phyloP scores from a whole-genome alignment of 768 basidiomycete genomes.

The Boletales sp. region DNA sequence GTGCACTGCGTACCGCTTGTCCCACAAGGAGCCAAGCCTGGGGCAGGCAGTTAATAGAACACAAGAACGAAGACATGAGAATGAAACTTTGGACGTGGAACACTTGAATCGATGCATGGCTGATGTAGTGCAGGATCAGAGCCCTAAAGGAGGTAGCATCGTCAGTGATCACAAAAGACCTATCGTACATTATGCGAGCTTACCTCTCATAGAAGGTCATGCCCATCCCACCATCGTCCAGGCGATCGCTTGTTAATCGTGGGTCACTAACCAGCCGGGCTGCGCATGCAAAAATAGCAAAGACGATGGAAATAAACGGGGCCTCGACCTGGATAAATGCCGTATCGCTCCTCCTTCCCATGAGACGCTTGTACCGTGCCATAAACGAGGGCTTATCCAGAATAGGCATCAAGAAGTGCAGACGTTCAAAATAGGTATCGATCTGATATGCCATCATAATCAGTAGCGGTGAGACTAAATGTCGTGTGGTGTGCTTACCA shows the following conservation, averaged over 20 bases:
- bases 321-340: conserved; percentile 56
- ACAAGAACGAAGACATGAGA: conserved; percentile 85
- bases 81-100: conserved; percentile 89
- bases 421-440: conserved; percentile 80
- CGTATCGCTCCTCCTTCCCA: conserved; percentile 62
- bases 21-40: conserved; percentile 93
- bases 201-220: conserved; percentile 90
- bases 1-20: conserved; percentile 84
- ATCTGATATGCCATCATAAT: conserved; percentile 48
- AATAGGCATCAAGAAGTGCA: conserved; percentile 87
- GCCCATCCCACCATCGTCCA: conserved; percentile 81
- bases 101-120: conserved; percentile 79
- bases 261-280: conserved; percentile 76
- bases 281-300: conserved; percentile 88
- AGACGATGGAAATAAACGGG: conserved; percentile 77
- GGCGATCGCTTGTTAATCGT: conserved; percentile 55
- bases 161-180: conserved; percentile 1
- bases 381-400: conserved; percentile 85
- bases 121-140: conserved; percentile 88
- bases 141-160: conserved; percentile 46
- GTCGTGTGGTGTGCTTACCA: conserved; percentile 48
- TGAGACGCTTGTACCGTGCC: conserved; percentile 63
- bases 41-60: conserved; percentile 89
- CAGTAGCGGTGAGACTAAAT: conserved; percentile 13
- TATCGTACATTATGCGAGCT: conserved; percentile 17